phyloP scores from a whole-genome alignment of 805 yeast species.

The Ascoidea rubescens region DNA sequence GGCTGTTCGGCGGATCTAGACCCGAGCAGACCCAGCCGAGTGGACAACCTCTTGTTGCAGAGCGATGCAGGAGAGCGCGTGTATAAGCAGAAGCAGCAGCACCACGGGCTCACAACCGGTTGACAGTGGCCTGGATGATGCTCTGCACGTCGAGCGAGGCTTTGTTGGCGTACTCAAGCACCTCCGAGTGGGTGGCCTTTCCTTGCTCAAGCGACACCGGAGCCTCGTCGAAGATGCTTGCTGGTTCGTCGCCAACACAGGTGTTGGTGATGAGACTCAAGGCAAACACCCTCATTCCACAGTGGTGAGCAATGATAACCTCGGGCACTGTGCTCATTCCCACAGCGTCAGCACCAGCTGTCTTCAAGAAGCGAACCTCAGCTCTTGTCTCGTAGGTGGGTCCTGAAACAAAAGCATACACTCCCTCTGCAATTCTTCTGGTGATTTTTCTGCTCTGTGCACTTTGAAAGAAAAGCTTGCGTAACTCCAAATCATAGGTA shows the following conservation, averaged over 20 bases:
- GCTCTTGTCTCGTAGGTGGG: conserved; percentile 93
- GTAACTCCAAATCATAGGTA: conserved; percentile 67
- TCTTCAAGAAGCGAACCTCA: conserved; percentile 63
- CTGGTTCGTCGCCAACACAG: conserved; percentile 57
- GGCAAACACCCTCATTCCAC: conserved; percentile 72
- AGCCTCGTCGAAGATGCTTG: conserved; percentile 44
- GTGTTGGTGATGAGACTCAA: conserved; percentile 77
- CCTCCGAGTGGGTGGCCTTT: conserved; percentile 88
- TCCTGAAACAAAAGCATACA: conserved; percentile 75
- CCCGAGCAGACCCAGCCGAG: too few relatives aligned
- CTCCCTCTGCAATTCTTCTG: conserved; percentile 74
- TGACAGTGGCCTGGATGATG: conserved; percentile 50
- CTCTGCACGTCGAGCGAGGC: conserved; percentile 75
- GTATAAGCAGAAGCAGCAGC: too few relatives aligned
- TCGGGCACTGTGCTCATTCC: conserved; percentile 99
- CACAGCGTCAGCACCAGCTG: conserved; percentile 82
- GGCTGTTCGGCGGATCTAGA: too few relatives aligned
- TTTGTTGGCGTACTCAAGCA: conserved; percentile 60
- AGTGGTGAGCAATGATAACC: conserved; percentile 83
- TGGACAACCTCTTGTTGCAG: too few relatives aligned
- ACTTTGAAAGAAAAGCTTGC: conserved; percentile 43
- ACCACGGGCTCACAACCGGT: conserved; percentile 14
- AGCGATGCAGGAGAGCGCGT: too few relatives aligned
- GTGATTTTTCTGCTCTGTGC: conserved; percentile 32
- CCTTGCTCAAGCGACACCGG: conserved; percentile 48